phyloP scores from a whole-genome alignment of 805 yeast genomes.

The Candida chilensis region DNA sequence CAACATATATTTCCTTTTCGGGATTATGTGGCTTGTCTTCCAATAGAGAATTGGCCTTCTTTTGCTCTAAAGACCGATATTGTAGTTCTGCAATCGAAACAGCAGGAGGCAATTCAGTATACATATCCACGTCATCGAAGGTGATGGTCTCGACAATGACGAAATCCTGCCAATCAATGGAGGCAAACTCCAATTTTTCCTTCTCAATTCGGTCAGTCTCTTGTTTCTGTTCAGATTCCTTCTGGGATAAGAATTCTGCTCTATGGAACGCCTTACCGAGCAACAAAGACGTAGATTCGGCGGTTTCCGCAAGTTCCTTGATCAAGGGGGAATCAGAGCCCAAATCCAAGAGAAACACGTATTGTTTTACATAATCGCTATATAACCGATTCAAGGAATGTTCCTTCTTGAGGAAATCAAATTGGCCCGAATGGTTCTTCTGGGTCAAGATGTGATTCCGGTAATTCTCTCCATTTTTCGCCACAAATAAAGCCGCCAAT shows the following conservation, averaged over 20 bases:
- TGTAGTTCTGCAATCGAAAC: slow-evolving; percentile 49
- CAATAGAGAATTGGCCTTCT: slow-evolving; percentile 20
- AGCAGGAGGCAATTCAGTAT: slow-evolving; percentile 47
- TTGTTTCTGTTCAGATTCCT: neutral
- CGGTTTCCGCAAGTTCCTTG: slow-evolving; percentile 2
- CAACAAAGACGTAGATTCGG: slow-evolving; percentile 9
- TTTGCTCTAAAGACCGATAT: slow-evolving; percentile 50
- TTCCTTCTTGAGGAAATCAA: slow-evolving; percentile 50
- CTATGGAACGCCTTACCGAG: slow-evolving; percentile 40
- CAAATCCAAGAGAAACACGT: slow-evolving; percentile 17
- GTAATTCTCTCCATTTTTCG: slow-evolving; percentile 45
- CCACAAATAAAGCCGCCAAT: slow-evolving; percentile 60
- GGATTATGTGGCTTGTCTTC: slow-evolving; percentile 35
- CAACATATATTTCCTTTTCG: slow-evolving; percentile 8
- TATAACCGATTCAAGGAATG: slow-evolving; percentile 58
- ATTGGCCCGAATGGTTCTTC: slow-evolving; percentile 38
- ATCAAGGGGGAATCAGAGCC: neutral
- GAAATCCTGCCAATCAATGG: slow-evolving; percentile 86
- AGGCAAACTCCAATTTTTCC: slow-evolving; percentile 50
- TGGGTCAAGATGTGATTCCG: slow-evolving; percentile 26
- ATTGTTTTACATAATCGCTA: slow-evolving; percentile 44
- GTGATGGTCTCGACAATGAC: slow-evolving; percentile 58
- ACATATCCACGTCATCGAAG: slow-evolving; percentile 53
- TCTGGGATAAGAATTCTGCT: slow-evolving; percentile 33
- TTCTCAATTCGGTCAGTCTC: slow-evolving; percentile 16